A percentile compares a stretch with the other conserved stretches of the same genome.
Evolutionary conservation across 495 filamentous ascomycete genomes (phyloP).

Genomic region (Neurospora sublineolata): DNA sequence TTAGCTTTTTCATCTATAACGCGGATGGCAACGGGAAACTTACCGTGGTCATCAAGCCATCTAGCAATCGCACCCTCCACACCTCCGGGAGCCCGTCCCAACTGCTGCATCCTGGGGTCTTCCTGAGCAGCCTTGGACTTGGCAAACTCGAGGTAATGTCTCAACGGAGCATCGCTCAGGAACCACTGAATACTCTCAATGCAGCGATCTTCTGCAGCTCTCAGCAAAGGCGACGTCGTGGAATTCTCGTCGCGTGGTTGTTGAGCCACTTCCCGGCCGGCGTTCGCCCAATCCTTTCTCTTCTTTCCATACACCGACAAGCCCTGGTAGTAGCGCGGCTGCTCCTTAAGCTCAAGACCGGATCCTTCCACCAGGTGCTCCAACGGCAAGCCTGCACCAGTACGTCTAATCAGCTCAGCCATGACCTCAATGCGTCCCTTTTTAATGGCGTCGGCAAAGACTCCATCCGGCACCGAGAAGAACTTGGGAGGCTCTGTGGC

Average conservation of each 20-base stretch:
- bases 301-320: constrained; percentile 62
- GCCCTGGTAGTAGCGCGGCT: constrained; percentile 59
- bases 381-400: constrained; percentile 54
- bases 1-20: constrained; percentile 12
- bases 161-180: constrained; percentile 49
- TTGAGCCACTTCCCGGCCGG: constrained; percentile 31
- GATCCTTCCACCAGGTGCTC: constrained; percentile 48
- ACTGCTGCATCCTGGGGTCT: constrained; percentile 43
- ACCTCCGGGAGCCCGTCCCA: constrained; percentile 41
- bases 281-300: constrained; percentile 45
- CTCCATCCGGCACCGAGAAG: constrained; percentile 21
- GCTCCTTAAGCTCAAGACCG: constrained; percentile 45
- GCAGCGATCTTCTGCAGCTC: constrained; percentile 43
- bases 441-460: constrained; percentile 21
- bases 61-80: constrained; percentile 46
- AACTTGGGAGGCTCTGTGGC: constrained; percentile 18
- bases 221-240: constrained; percentile 43
- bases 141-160: constrained; percentile 52
- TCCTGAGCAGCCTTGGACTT: constrained; percentile 39
- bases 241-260: constrained; percentile 7
- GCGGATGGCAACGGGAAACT: constrained; percentile 12
- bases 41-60: constrained; percentile 48
- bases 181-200: constrained; percentile 59
- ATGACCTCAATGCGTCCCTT: constrained; percentile 29
- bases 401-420: constrained; percentile 29